Evolutionary conservation across 2,329 filamentous ascomycete species (phyloP).

Genomic region (Delphinella strobiligena): DNA sequence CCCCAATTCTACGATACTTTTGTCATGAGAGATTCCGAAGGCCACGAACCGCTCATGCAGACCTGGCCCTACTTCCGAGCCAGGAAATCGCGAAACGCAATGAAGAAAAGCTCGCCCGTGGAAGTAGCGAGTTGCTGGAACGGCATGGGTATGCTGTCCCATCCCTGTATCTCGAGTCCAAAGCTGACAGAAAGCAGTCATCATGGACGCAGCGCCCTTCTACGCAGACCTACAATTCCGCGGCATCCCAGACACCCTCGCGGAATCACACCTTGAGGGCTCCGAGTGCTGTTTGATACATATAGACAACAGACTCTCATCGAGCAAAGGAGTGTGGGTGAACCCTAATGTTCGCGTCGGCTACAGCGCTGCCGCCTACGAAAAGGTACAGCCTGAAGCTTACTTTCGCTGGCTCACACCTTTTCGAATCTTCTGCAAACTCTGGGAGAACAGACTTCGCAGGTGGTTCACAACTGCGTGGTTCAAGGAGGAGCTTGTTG

Average conservation of each 20-base stretch:
- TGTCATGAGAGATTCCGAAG: conserved; percentile 44
- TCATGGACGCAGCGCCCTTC: conserved; percentile 45
- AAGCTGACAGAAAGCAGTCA: conserved; percentile 12
- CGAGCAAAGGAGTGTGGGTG: conserved; percentile 46
- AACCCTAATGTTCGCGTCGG: conserved; percentile 60
- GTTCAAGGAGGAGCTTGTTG: conserved; percentile 19
- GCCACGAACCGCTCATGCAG: conserved; percentile 39
- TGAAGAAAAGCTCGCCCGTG: conserved; percentile 41
- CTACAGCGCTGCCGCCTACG: conserved; percentile 40
- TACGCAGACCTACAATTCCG: conserved; percentile 47
- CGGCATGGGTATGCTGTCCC: conserved; percentile 31
- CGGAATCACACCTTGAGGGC: conserved; percentile 52
- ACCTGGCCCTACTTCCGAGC: conserved; percentile 50
- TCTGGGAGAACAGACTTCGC: conserved; percentile 47
- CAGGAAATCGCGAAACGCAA: conserved; percentile 38
- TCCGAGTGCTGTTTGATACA: conserved; percentile 71
- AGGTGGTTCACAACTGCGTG: conserved; percentile 31
- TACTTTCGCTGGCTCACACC: conserved; percentile 35
- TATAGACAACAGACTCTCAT: conserved; percentile 52
- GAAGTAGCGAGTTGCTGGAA: conserved; percentile 59
- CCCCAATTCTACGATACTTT: conserved; percentile 51
- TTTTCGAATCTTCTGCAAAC: conserved; percentile 37
- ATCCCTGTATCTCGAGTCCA: neutral
- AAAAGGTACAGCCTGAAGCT: conserved; percentile 7
- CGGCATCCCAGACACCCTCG: conserved; percentile 50